Base-by-base conservation (phyloP, 2,329 filamentous ascomycete genomes). In the Neopestalotiopsis sp. region DNA sequence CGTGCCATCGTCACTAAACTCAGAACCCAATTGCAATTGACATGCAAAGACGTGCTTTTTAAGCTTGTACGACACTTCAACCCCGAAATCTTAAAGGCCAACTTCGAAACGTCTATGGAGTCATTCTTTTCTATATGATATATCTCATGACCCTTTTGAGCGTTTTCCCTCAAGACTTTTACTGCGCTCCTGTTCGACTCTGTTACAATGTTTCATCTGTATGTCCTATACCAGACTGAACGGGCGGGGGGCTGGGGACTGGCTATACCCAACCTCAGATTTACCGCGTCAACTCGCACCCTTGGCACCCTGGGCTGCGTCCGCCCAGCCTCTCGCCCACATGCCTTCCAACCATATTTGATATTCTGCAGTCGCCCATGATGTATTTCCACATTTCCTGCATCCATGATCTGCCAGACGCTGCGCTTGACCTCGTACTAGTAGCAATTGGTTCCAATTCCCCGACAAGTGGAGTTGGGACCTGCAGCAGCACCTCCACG, bases 311-410 rank as follows among this genome's bases (percentile, higher is more conserved):
- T 61, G 40, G 34, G 56, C 13, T 7, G 13, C 28, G 24, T 30
- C 17, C 20, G 9, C 32, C 66, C 66, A 67, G 66, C 66, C 66
- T 67, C 66, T 63, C 30, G n/a, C 13, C 28, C 42, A 38, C 24
- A 57, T 3, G 28, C 14, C 58, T 58, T 61, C 58, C 57, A 62
- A 63, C 66, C 66, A 63, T 63, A 63, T 63, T 57, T 63, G 40
- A 57, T 62, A 28, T 67, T 58, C 58, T 67, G 66, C 59, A 67
- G 30, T 63, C 58, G 52, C 30, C 40, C 66, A 63, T 67, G 12
- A 67, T 67, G 59, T 56, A 67, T 67, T 52, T 67, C 65, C 56
- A 60, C 42, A 40, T n/a, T 62, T 38, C 34, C 65, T 67, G 66
- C 66, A 67, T 63, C 58, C 38, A 14, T 30, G 34, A 62, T 17